These are phyloP conservation scores for Kluyveromyces sp. DNA, from an alignment of 1,139 yeast genomes.

Conservation along the genomic window DNA sequence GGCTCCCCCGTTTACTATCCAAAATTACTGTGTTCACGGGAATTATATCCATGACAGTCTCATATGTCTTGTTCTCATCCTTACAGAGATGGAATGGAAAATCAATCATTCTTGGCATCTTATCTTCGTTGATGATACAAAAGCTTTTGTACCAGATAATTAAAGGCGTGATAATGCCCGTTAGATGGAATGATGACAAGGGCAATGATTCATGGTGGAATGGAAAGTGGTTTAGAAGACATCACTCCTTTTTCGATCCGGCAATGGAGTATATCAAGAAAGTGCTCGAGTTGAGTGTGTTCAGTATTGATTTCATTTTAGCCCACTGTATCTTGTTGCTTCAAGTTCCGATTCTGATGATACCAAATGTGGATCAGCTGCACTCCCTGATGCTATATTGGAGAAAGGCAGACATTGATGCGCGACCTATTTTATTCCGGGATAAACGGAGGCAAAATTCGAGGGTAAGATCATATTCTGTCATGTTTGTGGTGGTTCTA, in stretches of 20 bases:
- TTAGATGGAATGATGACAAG: conserved; percentile 36
- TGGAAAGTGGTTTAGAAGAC: conserved; percentile 54
- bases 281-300: conserved; percentile 46
- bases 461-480: conserved; percentile 32
- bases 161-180: conserved; percentile 1
- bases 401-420: conserved; percentile 48
- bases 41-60: conserved; percentile 38
- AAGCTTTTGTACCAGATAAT: conserved; percentile 3
- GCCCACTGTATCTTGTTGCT: conserved; percentile 46
- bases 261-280: conserved; percentile 49
- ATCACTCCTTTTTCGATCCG: conserved; percentile 50
- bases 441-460: conserved; percentile 74
- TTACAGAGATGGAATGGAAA: conserved; percentile 48
- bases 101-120: conserved; percentile 24
- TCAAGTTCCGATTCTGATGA: conserved; percentile 46
- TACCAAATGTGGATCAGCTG: conserved; percentile 52
- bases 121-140: conserved; percentile 3
- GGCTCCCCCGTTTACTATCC: conserved; percentile 43
- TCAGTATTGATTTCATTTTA: conserved; percentile 45
- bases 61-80: conserved; percentile 46
- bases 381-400: conserved; percentile 55
- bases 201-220: conserved; percentile 63
- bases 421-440: conserved; percentile 49
- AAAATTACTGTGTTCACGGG: conserved; percentile 39
- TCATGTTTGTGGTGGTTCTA: conserved; percentile 36